Percentiles rank a stretch among this genome's conserved stretches.
Evolutionary conservation across 2,329 filamentous ascomycete species (phyloP).

Genomic region (Cladosporium sp.): DNA sequence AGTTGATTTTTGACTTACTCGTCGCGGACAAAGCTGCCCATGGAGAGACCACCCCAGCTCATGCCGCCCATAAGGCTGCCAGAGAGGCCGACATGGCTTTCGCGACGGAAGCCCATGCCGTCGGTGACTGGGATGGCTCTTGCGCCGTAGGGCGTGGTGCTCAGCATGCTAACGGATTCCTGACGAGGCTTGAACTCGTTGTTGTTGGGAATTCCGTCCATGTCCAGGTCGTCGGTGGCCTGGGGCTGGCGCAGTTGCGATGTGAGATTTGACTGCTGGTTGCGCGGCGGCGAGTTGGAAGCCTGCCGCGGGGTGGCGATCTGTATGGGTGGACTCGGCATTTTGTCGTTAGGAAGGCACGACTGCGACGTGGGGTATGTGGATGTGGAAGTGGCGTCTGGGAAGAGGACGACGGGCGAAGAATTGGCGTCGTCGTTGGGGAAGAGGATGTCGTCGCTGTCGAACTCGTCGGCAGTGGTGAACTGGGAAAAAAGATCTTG

Average conservation of each 20-base stretch:
- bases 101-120: conserved; percentile 48
- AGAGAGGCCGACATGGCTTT: conserved; percentile 56
- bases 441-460: conserved; percentile 38
- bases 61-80: conserved; percentile 73
- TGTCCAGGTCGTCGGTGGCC: conserved; percentile 24
- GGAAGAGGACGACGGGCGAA: conserved; percentile 7
- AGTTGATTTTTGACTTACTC: conserved; percentile 69
- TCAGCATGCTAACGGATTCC: conserved; percentile 56
- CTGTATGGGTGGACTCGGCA: conserved; percentile 62
- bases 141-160: conserved; percentile 57
- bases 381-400: not conserved
- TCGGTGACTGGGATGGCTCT: conserved; percentile 64
- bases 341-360: conserved; percentile 31
- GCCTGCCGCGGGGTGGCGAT: conserved; percentile 56
- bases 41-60: conserved; percentile 96
- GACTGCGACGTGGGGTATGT: not conserved
- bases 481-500: conserved; percentile 23
- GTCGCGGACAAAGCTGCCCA: conserved; percentile 95
- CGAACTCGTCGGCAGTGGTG: conserved; percentile 31
- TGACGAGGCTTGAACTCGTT: conserved; percentile 47
- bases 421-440: conserved; percentile 30
- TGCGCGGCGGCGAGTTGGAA: conserved; percentile 61
- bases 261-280: conserved; percentile 65
- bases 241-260: conserved; percentile 58
- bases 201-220: conserved; percentile 26